Base-by-base conservation (phyloP, 768 basidiomycete species). In the Mycena venus region DNA sequence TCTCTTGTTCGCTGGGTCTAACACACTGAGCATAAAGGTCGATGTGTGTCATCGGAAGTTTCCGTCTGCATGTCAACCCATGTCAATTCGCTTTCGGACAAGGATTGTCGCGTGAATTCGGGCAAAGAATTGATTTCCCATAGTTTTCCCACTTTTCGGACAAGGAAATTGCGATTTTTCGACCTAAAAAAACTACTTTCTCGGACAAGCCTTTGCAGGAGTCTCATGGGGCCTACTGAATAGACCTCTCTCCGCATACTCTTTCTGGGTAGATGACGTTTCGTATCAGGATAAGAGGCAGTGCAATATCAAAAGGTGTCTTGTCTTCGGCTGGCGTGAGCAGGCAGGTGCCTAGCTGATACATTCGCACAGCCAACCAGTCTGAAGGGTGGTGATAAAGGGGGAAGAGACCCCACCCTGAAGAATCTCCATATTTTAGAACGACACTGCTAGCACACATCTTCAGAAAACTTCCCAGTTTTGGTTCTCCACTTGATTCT, bases 301-400 rank as follows among this genome's bases (percentile, higher is more conserved):
- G 42, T 44, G 42, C 42, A 44, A 53, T 53, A 53, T 53, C 34
- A 21, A 58, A 58, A 58, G 56, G 56, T 58, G 56, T 58, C 56
- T 58, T 58, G 56, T 58, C 56, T 58, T 58, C 56, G 56, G 56
- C 56, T 58, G 56, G 56, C 56, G 31, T 58, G 56, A 34, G 56
- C 56, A 58, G 56, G 56, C 56, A 21, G 56, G 56, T 58, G 31
- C 56, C 56, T 58, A 58, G 56, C 56, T 58, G 56, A 58, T 58
- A 58, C 56, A 58, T 58, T 58, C 31, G 51, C 51, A 53, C 23
- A 53, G 51, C 51, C 51, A 53, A 53, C 51, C 51, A 53, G 51
- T 53, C 51, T 53, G 51, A 53, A 53, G 17, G 51, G 23, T 53
- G 51, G 51, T 53, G 51, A 53, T 53, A 53, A 53, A 53, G 51